phyloP scores from a whole-genome alignment of 1,284 basidiomycete species.

The Tilletiopsis washingtonensis region DNA sequence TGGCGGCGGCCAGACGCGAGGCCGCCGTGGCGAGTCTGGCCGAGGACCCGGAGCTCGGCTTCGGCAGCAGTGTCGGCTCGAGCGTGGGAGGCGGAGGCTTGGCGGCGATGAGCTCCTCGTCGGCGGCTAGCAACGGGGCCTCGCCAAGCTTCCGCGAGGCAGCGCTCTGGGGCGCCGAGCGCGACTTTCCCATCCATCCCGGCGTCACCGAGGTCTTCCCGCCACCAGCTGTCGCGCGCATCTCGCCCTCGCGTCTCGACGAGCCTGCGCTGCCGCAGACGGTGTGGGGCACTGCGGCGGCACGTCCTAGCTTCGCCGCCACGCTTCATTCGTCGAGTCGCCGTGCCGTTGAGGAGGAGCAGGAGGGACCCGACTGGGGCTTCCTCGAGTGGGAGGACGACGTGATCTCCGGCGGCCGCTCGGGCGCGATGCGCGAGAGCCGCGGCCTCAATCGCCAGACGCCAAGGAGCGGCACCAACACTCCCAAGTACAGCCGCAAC shows the following conservation, averaged over 20 bases:
- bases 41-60: not conserved
- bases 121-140: not conserved
- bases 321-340: constrained; percentile 12
- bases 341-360: constrained; percentile 11
- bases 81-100: constrained; percentile 1
- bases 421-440: constrained; percentile 11
- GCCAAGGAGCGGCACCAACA: not conserved
- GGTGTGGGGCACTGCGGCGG: constrained; percentile 43
- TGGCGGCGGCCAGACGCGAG: not conserved
- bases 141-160: constrained; percentile 39
- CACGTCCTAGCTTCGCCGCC: constrained; percentile 19
- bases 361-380: constrained; percentile 36
- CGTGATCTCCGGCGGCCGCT: constrained; percentile 27
- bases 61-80: constrained; percentile 14
- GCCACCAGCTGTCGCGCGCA: constrained; percentile 2
- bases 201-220: constrained; percentile 32
- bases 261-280: constrained; percentile 16
- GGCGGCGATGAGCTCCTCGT: not conserved
- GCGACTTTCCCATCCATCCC: constrained; percentile 38
- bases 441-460: constrained; percentile 18
- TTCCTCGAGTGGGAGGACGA: constrained; percentile 44
- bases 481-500: too few relatives aligned
- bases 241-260: not conserved
- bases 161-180: constrained; percentile 40
- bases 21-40: not conserved